Evolutionary conservation across 371 early-diverging fungal genomes (phyloP).

Genomic region (Dipsacomyces acuminosporus): DNA sequence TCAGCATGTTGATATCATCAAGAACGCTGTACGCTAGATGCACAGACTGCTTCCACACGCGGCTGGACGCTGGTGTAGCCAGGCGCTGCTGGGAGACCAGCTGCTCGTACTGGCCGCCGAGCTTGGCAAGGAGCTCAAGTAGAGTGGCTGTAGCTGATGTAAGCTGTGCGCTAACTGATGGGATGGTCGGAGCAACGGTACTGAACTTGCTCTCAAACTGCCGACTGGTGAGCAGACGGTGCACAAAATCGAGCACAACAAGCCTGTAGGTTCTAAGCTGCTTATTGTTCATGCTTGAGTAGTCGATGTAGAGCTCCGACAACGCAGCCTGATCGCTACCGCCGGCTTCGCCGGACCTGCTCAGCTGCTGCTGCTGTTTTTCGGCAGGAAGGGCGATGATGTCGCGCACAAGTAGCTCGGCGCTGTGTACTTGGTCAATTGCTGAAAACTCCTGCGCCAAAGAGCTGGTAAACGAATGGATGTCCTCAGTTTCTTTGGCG

Average conservation of each 20-base stretch:
- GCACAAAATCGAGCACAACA: slow-evolving; percentile 63
- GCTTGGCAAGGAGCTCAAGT: slow-evolving; percentile 55
- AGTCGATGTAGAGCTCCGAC: slow-evolving; percentile 15
- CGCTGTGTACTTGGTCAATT: slow-evolving; percentile 63
- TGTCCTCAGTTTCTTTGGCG: slow-evolving; percentile 31
- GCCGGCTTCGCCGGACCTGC: too few species aligned
- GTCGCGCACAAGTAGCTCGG: slow-evolving; percentile 56
- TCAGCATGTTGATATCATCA: slow-evolving; percentile 67
- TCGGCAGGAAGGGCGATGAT: slow-evolving; percentile 63
- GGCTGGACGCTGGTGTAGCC: slow-evolving; percentile 26
- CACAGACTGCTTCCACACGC: slow-evolving; percentile 31
- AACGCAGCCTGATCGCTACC: slow-evolving; percentile 1
- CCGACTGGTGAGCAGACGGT: slow-evolving; percentile 59
- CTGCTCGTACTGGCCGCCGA: slow-evolving; percentile 50
- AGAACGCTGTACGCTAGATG: slow-evolving; percentile 47
- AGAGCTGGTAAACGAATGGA: slow-evolving; percentile 32
- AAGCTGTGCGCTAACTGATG: slow-evolving; percentile 40
- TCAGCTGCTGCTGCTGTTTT: slow-evolving; percentile 28
- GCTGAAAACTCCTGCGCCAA: slow-evolving; percentile 43
- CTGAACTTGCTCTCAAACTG: slow-evolving; percentile 60
- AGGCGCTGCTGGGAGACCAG: slow-evolving; percentile 48
- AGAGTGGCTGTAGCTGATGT: slow-evolving; percentile 49
- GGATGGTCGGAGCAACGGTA: slow-evolving; percentile 38
- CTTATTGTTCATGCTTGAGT: slow-evolving; percentile 49
- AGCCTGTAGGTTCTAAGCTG: slow-evolving; percentile 75